Conservation (phyloP, 202 grass and related monocot genomes). For the Tripidium arundinaceum region DNA sequence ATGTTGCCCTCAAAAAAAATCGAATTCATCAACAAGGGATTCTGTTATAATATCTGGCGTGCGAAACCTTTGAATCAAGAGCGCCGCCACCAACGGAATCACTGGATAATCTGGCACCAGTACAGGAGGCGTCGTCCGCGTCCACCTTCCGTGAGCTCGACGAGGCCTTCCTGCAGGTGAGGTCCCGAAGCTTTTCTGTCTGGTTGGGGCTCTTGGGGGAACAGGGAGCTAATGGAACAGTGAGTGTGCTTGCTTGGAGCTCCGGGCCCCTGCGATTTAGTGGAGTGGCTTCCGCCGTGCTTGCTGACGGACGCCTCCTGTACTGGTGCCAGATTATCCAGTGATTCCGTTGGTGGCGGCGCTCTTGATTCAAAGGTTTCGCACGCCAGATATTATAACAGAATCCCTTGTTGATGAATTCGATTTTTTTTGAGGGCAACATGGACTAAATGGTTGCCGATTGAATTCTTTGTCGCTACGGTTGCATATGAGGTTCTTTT, state of each 20-base stretch:
- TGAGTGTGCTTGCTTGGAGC: background rate
- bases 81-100: too few relatives aligned
- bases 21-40: background rate
- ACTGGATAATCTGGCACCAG: background rate
- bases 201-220: too few relatives aligned
- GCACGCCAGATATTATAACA: background rate
- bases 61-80: background rate
- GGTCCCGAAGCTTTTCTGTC: background rate
- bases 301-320: background rate
- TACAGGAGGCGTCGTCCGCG: conserved; percentile 46
- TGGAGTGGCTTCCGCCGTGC: background rate
- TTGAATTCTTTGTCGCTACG: background rate
- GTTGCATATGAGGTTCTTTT: background rate
- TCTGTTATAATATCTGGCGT: background rate
- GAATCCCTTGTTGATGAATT: background rate
- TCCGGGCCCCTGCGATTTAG: background rate
- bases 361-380: background rate
- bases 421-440: background rate
- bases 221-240: conserved; percentile 22
- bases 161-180: conserved; percentile 88
- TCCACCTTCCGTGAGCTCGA: conserved; percentile 93
- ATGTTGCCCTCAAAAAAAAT: background rate
- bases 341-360: too few relatives aligned
- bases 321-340: background rate
- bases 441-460: background rate